Evolutionary conservation across 2,329 filamentous ascomycete genomes (phyloP), one percentile per base, ranked within the genome.

Genomic region (Xylariaceae sp.): DNA sequence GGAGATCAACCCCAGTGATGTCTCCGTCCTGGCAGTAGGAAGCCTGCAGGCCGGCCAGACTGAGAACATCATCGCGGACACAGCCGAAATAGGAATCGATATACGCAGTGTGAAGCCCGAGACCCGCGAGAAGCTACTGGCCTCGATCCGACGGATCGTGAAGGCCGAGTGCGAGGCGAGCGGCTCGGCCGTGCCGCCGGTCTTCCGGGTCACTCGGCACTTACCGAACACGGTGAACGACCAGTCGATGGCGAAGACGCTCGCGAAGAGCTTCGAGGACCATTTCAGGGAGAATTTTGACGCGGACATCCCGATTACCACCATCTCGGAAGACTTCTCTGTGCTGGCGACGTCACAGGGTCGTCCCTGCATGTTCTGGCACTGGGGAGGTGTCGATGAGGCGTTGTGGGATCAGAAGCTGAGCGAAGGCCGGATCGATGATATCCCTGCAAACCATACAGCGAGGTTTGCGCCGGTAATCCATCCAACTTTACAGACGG

Each of bases 41-140:
- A 59, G 63, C 0, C 50, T 60, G 31, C 53, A 60, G 12, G 74
- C 76, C 0, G 59, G 43, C 48, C 0, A 44, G 55, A 2, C 69
- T 73, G 40, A 78, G 23, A 36, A 36, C 15, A 15, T 36, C n/a
- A 28, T 79, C 45, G 51, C 34, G 9, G 59, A 62, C 1, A 47
- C 52, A 18, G 24, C 21, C 31, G 26, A 28, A 13, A 28, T 28
- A 9, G 26, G 26, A 8, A n/a, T 40, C 13, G 37, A 40, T 12
- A 30, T 40, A 13, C 33, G 33, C 23, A 40, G 31, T 13, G 26
- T 30, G 6, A 24, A 34, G 17, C 26, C 31, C 11, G 16, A 26
- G 4, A 18, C 33, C 17, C 37, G 31, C 9, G 37, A 30, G 26
- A 40, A 35, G 31, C 31, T 34, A 16, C 19, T 24, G 11, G 13